Evolutionary conservation across 2,329 filamentous ascomycete genomes (phyloP).

Genomic region (Trichoderma semiorbis): DNA sequence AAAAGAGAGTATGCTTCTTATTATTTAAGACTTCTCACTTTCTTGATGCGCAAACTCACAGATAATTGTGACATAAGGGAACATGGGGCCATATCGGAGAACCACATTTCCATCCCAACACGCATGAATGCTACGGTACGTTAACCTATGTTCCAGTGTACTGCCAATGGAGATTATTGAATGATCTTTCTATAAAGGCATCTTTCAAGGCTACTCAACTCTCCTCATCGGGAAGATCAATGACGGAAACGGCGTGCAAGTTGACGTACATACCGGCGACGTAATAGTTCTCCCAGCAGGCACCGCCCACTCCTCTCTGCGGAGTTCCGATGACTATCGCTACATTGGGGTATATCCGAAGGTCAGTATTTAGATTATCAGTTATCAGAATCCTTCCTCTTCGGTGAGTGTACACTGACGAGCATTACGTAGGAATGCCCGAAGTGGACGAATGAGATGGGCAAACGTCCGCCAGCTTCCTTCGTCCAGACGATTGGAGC

Average conservation of each 20-base stretch:
- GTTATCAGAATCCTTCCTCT: background rate
- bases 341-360: conserved; percentile 6
- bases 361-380: background rate
- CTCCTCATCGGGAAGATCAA: background rate
- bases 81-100: background rate
- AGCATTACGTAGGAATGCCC: background rate
- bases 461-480: background rate
- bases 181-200: no score
- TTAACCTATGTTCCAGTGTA: no score
- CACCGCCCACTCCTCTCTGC: background rate
- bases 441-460: background rate
- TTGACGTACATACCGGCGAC: background rate
- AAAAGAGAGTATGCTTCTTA: background rate
- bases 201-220: background rate
- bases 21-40: background rate
- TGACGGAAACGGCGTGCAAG: background rate
- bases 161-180: no score
- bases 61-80: background rate
- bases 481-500: background rate
- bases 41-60: background rate
- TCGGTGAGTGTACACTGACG: background rate
- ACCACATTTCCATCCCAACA: background rate
- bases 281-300: background rate
- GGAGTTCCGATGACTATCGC: background rate
- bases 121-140: background rate